Evolutionary conservation across 768 basidiomycete species (phyloP).

Genomic region (Strobilomyces echinocephalus): DNA sequence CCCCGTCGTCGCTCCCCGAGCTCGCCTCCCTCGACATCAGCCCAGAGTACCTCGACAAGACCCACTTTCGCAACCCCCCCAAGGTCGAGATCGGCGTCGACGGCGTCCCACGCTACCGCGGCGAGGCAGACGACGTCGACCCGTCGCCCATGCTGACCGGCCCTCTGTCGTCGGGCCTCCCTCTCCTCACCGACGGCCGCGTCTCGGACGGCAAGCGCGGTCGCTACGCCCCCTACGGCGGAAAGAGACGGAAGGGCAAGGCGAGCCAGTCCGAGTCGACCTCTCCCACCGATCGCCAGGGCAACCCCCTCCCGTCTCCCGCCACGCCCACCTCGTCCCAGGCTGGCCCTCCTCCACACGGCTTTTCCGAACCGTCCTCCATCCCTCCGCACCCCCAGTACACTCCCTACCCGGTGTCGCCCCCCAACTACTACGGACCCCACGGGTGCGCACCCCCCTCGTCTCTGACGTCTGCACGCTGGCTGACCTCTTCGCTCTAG

Average conservation of each 20-base stretch:
- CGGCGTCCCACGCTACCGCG: conserved; percentile 76
- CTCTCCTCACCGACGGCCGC: conserved; percentile 47
- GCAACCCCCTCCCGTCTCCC: conserved; percentile 23
- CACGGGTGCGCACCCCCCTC: conserved; percentile 5
- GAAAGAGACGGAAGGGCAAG: conserved; percentile 41
- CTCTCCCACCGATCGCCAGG: conserved; percentile 29
- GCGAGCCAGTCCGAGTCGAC: conserved; percentile 22
- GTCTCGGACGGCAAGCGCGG: conserved; percentile 42
- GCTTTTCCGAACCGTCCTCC: conserved; percentile 28
- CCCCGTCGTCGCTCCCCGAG: conserved; percentile 85
- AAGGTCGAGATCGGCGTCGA: conserved; percentile 83
- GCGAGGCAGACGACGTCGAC: conserved; percentile 74
- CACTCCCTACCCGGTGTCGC: conserved; percentile 30
- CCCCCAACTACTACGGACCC: conserved; percentile 30
- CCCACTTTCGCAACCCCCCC: conserved; percentile 87
- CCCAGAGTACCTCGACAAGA: conserved; percentile 83
- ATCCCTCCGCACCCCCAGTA: conserved; percentile 29
- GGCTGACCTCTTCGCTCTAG: conserved; percentile 6
- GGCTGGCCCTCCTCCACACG: conserved; percentile 20
- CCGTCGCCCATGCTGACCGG: conserved; percentile 37
- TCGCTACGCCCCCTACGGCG: conserved; percentile 42
- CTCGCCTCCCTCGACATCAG: conserved; percentile 82
- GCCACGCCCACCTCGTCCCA: conserved; percentile 29
- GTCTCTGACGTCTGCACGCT: background rate
- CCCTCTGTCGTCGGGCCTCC: conserved; percentile 42